These are phyloP conservation scores for Alternaria sp. DNA, from an alignment of 2,329 filamentous ascomycete species.

Conservation along the genomic window DNA sequence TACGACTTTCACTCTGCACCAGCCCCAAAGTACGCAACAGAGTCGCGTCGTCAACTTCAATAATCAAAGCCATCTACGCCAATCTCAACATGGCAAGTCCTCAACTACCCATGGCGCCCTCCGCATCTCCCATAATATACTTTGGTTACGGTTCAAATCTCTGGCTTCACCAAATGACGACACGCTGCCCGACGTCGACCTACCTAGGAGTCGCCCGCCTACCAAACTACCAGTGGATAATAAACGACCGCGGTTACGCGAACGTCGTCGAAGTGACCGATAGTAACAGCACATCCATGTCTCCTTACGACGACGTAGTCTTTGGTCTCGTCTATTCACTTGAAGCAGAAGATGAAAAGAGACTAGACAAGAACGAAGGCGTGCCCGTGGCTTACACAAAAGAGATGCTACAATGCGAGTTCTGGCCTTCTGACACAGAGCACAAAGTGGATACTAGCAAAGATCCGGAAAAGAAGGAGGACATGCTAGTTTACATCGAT, in stretches of 20 bases:
- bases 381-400: conserved; percentile 70
- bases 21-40: neutral
- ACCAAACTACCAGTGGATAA: conserved; percentile 68
- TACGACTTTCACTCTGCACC: neutral
- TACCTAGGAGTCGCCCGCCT: conserved; percentile 68
- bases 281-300: neutral
- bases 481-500: conserved; percentile 69
- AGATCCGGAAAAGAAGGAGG: conserved; percentile 28
- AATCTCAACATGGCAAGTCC: conserved; percentile 15
- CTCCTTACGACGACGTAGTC: conserved; percentile 23
- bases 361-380: conserved; percentile 62
- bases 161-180: conserved; percentile 69
- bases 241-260: conserved; percentile 72
- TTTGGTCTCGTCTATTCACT: conserved; percentile 50
- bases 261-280: conserved; percentile 62
- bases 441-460: conserved; percentile 28
- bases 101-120: conserved; percentile 1
- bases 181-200: conserved; percentile 65
- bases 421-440: conserved; percentile 46
- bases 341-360: conserved; percentile 32
- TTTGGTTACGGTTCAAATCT: conserved; percentile 78
- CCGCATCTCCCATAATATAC: conserved; percentile 57
- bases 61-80: neutral
- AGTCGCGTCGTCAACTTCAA: neutral
- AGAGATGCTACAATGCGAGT: conserved; percentile 53